Evolutionary conservation across 805 yeast species (phyloP), one percentile per base, ranked within the genome.

Genomic region (Diddensiella transvaalensis): DNA sequence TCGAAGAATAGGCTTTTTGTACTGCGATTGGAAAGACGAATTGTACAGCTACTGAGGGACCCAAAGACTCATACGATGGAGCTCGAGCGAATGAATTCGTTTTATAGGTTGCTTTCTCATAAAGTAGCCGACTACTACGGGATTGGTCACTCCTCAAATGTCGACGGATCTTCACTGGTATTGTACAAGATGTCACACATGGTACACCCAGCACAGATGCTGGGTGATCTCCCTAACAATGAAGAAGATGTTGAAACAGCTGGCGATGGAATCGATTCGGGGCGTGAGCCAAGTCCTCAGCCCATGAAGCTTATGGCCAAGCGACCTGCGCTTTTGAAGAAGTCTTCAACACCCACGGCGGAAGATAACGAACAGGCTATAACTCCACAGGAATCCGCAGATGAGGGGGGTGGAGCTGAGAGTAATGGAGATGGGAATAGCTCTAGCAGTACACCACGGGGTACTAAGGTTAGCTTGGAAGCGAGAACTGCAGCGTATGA

Each of bases 51-150:
- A 56, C 69, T 78, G 32, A 56, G 68, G 4, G 66, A 71, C 42
- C 68, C 56, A 58, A 73, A 56, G 45, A 70, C 59, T 57, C 71
- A 64, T 54, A 72, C 60, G 63, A 57, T 68, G 71, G 66, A 71
- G 53, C 60, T 78, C 59, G 70, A 70, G 35, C 77, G 85, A 4
- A 75, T 80, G 74, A 85, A 85, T 62, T 81, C 88, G 2, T 85
- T 81, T 61, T 80, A 79, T 55, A 68, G 91, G 55, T 67, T 85
- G 40, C 65, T 85, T 46, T 74, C 84, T 0, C 90, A 85, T 63
- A 85, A 83, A 54, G 67, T 83, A 30, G 86, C 89, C 3, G 83
- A 80, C 33, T 83, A 82, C 60, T 82, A 83, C 58, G 68, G 72
- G 21, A 62, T 84, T 48, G 80, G 80, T 38, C 90, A 85, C 58